Base-by-base conservation (phyloP, 2,329 filamentous ascomycete genomes). In the Aspergillus clavatus region DNA sequence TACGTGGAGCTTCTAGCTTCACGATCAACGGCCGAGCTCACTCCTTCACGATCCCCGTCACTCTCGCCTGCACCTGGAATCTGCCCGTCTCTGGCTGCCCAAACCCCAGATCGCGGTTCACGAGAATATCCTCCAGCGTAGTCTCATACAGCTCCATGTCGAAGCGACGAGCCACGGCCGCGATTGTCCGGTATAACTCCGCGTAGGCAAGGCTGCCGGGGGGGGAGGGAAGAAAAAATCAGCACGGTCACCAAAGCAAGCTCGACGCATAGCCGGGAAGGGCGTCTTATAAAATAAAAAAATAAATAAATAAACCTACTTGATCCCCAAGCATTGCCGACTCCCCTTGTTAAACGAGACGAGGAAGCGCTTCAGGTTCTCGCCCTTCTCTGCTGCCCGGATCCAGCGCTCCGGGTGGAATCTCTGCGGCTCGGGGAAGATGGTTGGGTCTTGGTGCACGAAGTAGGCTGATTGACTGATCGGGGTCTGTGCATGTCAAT, bases 261-360 rank as follows among this genome's bases (percentile, higher is more conserved):
- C n/a, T n/a, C n/a, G n/a, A n/a, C n/a, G n/a, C n/a, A n/a, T n/a
- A n/a, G n/a, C n/a, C n/a, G n/a, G n/a, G n/a, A n/a, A n/a, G n/a
- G n/a, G n/a, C n/a, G n/a, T n/a, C n/a, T n/a, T n/a, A n/a, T n/a
- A n/a, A n/a, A n/a, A n/a, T n/a, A n/a, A n/a, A n/a, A n/a, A 16
- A 2, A 11, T 8, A 11, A 7, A 7, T 7, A 22, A 19, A 42
- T 40, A 39, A 31, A 19, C 39, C 14, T 46, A 56, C 53, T 75
- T 71, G 29, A 68, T 69, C 10, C 73, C 73, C 2, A 70, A 53
- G 46, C 73, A 76, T 51, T 66, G 65, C 14, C 72, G 57, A 1
- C 58, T 66, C 0, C 72, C 72, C 27, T 55, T 58, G 21, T 56
- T 55, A 44, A 72, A 71, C 0, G 61, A 48, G 7, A 68, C 56